A percentile compares a stretch with the other conserved stretches of the same genome.
phyloP scores from a whole-genome alignment of 2,329 filamentous ascomycete species.

The Epicoccum nigrum region DNA sequence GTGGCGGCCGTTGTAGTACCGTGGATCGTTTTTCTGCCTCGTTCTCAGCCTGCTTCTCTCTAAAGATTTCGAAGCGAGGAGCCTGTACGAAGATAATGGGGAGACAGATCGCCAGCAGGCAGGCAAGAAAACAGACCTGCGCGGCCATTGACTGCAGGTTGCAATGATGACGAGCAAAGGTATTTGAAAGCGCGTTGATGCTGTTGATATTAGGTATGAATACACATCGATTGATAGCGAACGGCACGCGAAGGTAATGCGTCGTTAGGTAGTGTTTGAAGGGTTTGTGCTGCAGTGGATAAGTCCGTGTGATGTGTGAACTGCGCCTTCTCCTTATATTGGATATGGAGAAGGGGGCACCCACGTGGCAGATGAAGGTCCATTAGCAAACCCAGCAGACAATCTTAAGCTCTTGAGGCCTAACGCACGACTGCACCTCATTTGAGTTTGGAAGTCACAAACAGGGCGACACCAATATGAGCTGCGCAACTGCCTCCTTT shows the following conservation, averaged over 20 bases:
- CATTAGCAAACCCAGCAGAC: too few relatives aligned
- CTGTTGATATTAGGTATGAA: not conserved
- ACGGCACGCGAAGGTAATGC: not conserved
- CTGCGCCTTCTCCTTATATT: slow-evolving; percentile 1
- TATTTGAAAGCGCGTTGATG: not conserved
- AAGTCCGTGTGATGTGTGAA: not conserved
- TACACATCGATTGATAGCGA: not conserved
- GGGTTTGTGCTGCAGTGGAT: too few relatives aligned
- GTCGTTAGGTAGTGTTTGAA: too few relatives aligned
- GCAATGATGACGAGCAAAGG: not conserved
- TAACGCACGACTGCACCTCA: too few relatives aligned
- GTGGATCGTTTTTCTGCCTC: slow-evolving; percentile 21
- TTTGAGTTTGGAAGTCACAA: too few relatives aligned
- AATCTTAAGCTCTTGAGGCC: too few relatives aligned
- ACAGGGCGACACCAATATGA: too few relatives aligned
- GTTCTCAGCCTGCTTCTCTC: slow-evolving; percentile 15
- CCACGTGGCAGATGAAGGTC: not conserved
- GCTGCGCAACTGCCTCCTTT: too few relatives aligned
- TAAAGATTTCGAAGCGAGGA: slow-evolving; percentile 18
- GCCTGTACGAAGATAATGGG: slow-evolving; percentile 34
- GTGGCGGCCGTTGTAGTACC: slow-evolving; percentile 15
- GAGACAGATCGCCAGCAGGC: slow-evolving; percentile 27
- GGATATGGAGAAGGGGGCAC: not conserved
- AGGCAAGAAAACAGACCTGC: slow-evolving; percentile 25
- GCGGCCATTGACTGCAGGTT: slow-evolving; percentile 1